These are phyloP conservation scores for Fraxinus sp. DNA, from an alignment of 305 asterid genomes.

Conservation along the genomic window DNA sequence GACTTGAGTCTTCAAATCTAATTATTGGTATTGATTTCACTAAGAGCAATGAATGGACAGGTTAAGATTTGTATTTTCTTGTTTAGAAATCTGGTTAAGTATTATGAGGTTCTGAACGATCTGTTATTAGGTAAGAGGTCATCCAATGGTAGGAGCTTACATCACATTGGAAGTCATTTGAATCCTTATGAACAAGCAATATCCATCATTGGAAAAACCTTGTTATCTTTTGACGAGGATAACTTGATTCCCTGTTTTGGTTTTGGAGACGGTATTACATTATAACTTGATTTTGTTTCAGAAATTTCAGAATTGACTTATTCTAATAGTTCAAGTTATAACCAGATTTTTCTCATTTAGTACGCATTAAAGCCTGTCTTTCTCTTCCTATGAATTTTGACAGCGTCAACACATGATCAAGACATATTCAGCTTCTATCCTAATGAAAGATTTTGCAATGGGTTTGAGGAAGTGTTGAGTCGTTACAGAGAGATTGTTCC, in stretches of 20 bases:
- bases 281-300: constrained; percentile 4
- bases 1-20: constrained; percentile 64
- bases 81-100: neutral
- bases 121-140: constrained; percentile 47
- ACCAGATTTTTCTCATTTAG: neutral
- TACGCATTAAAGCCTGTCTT: neutral
- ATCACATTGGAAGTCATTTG: constrained; percentile 46
- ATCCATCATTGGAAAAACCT: constrained; percentile 56
- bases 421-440: constrained; percentile 57
- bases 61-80: constrained; percentile 20
- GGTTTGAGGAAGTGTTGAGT: constrained; percentile 56
- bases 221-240: constrained; percentile 65
- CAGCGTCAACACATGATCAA: constrained; percentile 63
- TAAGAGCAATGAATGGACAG: constrained; percentile 78
- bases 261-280: constrained; percentile 60
- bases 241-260: constrained; percentile 68
- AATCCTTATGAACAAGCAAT: constrained; percentile 73
- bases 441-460: constrained; percentile 51
- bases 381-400: constrained; percentile 9
- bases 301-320: neutral
- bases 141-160: constrained; percentile 50
- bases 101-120: constrained; percentile 22
- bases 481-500: constrained; percentile 55
- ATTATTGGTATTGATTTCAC: constrained; percentile 70
- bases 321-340: neutral